phyloP scores from a whole-genome alignment of 2,329 filamentous ascomycete genomes.

The Diaporthe nobilis region DNA sequence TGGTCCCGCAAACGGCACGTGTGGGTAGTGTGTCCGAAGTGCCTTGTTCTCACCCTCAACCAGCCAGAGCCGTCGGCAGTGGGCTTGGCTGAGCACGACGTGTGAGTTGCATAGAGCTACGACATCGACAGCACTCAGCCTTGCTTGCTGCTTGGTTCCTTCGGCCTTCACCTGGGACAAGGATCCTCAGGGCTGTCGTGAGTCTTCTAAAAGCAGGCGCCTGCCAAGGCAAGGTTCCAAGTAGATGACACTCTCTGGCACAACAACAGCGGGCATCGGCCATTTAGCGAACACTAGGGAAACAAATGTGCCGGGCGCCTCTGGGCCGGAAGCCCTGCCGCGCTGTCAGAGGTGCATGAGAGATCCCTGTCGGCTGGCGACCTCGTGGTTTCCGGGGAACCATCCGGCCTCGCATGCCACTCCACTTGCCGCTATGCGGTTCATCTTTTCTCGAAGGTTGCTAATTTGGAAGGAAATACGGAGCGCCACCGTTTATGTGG shows the following conservation, averaged over 20 bases:
- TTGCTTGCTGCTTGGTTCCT: not conserved
- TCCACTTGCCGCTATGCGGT: slow-evolving; percentile 39
- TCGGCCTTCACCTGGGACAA: not conserved
- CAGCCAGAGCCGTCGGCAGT: slow-evolving; percentile 10
- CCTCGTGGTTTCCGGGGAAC: slow-evolving; percentile 38
- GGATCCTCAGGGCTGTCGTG: not conserved
- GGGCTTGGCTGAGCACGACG: not conserved
- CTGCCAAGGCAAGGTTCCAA: slow-evolving; percentile 14
- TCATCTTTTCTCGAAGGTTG: slow-evolving; percentile 42
- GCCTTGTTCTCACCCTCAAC: not conserved
- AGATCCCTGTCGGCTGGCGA: slow-evolving; percentile 27
- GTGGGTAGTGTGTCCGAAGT: slow-evolving; percentile 12
- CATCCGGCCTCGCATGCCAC: slow-evolving; percentile 33
- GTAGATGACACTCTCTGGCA: slow-evolving; percentile 26
- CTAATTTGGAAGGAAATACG: slow-evolving; percentile 35
- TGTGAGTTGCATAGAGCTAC: not conserved
- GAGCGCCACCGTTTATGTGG: slow-evolving; percentile 32
- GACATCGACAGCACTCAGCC: slow-evolving; percentile 4
- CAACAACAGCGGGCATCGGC: slow-evolving; percentile 6
- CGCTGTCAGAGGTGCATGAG: slow-evolving; percentile 41
- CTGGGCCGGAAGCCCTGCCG: slow-evolving; percentile 32
- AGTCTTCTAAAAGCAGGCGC: slow-evolving; percentile 20
- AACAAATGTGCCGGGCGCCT: slow-evolving; percentile 31
- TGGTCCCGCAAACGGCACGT: slow-evolving; percentile 20
- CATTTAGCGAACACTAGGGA: slow-evolving; percentile 15